Evolutionary conservation across 1,284 basidiomycete genomes (phyloP).

Genomic region (Ganoderma boninense): DNA sequence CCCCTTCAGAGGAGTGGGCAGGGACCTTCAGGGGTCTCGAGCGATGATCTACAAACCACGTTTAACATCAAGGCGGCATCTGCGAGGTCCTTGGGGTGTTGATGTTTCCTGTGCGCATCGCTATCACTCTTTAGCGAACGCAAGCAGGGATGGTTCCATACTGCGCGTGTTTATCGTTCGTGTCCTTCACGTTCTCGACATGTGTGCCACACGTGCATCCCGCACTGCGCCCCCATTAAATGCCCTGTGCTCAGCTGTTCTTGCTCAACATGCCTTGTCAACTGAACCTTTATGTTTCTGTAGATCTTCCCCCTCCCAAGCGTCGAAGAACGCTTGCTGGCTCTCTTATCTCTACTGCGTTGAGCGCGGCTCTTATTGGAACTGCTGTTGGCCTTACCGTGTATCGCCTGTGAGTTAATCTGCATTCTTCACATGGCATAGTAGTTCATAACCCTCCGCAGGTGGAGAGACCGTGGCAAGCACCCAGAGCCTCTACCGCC

Average conservation of each 20-base stretch:
- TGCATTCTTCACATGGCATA: constrained; percentile 1
- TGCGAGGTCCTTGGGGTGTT: constrained; percentile 3
- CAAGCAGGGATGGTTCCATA: constrained; percentile 13
- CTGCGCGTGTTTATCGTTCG: constrained; percentile 16
- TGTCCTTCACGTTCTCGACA: constrained; percentile 24
- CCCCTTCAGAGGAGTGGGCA: neutral
- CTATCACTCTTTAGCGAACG: constrained; percentile 5
- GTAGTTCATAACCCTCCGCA: constrained; percentile 22
- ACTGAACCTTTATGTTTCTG: constrained; percentile 55
- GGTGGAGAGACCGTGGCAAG: constrained; percentile 78
- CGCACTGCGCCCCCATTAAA: constrained; percentile 19
- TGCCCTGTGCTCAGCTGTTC: constrained; percentile 30
- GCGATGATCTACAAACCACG: neutral
- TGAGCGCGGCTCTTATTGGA: constrained; percentile 83
- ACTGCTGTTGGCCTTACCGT: constrained; percentile 85
- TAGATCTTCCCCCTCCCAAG: constrained; percentile 61
- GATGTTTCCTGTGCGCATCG: constrained; percentile 13
- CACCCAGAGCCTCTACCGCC: constrained; percentile 56
- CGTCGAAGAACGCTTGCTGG: constrained; percentile 75
- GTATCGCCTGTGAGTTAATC: constrained; percentile 74
- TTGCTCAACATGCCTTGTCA: constrained; percentile 43
- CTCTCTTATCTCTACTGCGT: constrained; percentile 79
- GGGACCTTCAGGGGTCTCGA: neutral
- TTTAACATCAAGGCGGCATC: neutral
- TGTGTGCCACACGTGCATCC: constrained; percentile 24